Conservation (phyloP, 2,329 filamentous ascomycete genomes). For the Didymella pomorum region DNA sequence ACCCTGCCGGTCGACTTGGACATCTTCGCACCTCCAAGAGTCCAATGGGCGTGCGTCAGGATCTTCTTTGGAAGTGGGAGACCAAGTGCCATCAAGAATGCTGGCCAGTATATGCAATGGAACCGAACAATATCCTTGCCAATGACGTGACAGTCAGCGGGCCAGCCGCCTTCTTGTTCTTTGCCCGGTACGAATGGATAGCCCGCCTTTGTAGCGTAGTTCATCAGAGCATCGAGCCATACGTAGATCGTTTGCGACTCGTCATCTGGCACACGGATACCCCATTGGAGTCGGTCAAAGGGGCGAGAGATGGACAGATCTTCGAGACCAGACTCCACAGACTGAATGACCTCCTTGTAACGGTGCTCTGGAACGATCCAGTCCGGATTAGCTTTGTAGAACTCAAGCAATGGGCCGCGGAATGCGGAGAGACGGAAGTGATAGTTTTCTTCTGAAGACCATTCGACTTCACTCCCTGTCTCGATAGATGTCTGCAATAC, state of each 20-base stretch:
- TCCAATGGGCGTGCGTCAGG: constrained; percentile 94
- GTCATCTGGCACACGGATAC: constrained; percentile 87
- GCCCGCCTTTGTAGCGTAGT: constrained; percentile 88
- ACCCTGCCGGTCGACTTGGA: constrained; percentile 95
- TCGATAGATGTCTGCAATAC: constrained; percentile 70
- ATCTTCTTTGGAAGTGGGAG: constrained; percentile 81
- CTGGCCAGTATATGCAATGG: constrained; percentile 98
- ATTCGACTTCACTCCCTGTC: constrained; percentile 92
- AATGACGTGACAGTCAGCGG: constrained; percentile 88
- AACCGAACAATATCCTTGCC: constrained; percentile 96
- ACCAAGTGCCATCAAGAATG: constrained; percentile 87
- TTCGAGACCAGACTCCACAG: constrained; percentile 78
- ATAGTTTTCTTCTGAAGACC: constrained; percentile 92
- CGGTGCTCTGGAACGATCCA: constrained; percentile 78
- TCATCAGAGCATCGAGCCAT: constrained; percentile 95
- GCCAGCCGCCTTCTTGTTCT: constrained; percentile 76
- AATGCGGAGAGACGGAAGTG: constrained; percentile 91
- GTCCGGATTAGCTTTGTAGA: constrained; percentile 78
- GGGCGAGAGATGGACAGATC: constrained; percentile 93
- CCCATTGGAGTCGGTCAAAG: constrained; percentile 79
- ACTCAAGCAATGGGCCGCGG: constrained; percentile 76
- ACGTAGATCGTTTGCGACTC: constrained; percentile 92
- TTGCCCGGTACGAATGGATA: constrained; percentile 79
- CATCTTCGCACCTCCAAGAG: constrained; percentile 91
- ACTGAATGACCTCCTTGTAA: constrained; percentile 79